Percentiles rank a stretch among this genome's conserved stretches.
Conservation (phyloP, 371 early-diverging fungal species). For the Actinomucor elegans region DNA sequence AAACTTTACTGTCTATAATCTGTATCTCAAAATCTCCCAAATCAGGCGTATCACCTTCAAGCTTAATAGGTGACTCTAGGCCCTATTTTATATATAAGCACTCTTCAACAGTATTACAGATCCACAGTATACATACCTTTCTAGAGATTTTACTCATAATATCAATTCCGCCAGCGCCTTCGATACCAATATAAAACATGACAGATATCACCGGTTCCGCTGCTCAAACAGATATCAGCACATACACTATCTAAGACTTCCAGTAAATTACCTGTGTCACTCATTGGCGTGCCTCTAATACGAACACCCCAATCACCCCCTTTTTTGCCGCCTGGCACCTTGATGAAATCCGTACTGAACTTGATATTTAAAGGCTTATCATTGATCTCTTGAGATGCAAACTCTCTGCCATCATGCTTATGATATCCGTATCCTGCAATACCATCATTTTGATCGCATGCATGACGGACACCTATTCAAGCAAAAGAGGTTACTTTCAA, state of each 20-base stretch:
- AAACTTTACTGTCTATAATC: conserved; percentile 57
- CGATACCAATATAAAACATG: conserved; percentile 69
- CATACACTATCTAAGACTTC: too few relatives aligned
- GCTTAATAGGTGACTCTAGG: conserved; percentile 36
- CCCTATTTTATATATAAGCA: conserved; percentile 26
- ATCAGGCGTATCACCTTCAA: conserved; percentile 63
- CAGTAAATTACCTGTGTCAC: conserved; percentile 27
- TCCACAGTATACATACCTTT: conserved; percentile 38
- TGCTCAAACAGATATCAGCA: background rate
- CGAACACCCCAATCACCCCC: conserved; percentile 90
- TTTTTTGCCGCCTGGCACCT: conserved; percentile 61
- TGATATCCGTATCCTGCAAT: conserved; percentile 84
- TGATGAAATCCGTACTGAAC: conserved; percentile 82
- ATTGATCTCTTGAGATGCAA: conserved; percentile 75
- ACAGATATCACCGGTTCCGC: conserved; percentile 36
- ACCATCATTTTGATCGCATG: conserved; percentile 85
- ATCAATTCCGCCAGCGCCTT: conserved; percentile 63
- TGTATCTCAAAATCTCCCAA: conserved; percentile 66
- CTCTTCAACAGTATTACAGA: too few relatives aligned
- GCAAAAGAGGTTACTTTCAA: background rate
- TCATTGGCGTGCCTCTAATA: conserved; percentile 68
- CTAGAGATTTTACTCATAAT: conserved; percentile 39
- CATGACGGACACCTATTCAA: conserved; percentile 71
- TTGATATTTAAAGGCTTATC: conserved; percentile 72
- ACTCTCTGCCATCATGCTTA: conserved; percentile 84